phyloP scores from a whole-genome alignment of 495 filamentous ascomycete genomes.

The Aspergillus haitiensis region DNA sequence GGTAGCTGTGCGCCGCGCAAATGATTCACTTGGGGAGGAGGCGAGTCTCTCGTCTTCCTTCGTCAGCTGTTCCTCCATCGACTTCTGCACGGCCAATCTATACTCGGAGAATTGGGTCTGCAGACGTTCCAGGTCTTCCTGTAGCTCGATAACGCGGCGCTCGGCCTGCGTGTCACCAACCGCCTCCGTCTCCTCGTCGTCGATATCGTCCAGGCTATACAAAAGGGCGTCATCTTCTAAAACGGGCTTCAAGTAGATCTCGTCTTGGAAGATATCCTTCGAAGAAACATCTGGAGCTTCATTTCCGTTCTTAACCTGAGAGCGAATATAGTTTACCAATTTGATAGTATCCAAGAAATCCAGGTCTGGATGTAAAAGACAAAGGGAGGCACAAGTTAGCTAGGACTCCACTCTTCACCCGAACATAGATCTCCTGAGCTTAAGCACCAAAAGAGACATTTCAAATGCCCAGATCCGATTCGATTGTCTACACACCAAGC shows the following conservation, averaged over 20 bases:
- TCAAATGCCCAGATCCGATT: slow-evolving; percentile 11
- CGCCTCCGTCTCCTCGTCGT: slow-evolving; percentile 32
- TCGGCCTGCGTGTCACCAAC: slow-evolving; percentile 41
- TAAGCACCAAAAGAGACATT: slow-evolving; percentile 17
- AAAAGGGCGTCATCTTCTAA: slow-evolving; percentile 89
- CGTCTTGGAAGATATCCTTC: slow-evolving; percentile 63
- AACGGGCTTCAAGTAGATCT: slow-evolving; percentile 76
- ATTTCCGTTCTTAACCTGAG: slow-evolving; percentile 53
- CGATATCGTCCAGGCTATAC: slow-evolving; percentile 77
- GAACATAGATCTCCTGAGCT: slow-evolving; percentile 15
- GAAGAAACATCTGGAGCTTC: slow-evolving; percentile 55
- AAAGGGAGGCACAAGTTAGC: slow-evolving; percentile 24
- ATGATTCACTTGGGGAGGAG: slow-evolving; percentile 18
- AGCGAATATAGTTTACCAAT: slow-evolving; percentile 79
- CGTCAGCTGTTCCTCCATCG: slow-evolving; percentile 68
- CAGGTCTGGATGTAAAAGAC: slow-evolving; percentile 48
- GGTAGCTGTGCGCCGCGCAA: slow-evolving; percentile 21
- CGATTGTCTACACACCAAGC: slow-evolving; percentile 53
- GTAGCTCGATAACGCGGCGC: slow-evolving; percentile 63
- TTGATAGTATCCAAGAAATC: slow-evolving; percentile 84
- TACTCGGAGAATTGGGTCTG: slow-evolving; percentile 71
- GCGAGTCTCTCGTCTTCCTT: slow-evolving; percentile 44
- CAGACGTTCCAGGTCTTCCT: slow-evolving; percentile 64
- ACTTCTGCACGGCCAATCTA: slow-evolving; percentile 64
- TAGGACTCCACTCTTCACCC: slow-evolving; percentile 6